A percentile compares a stretch with the other conserved stretches of the same genome.
phyloP scores from a whole-genome alignment of 2,329 filamentous ascomycete species.

The Fusarium stilboides region DNA sequence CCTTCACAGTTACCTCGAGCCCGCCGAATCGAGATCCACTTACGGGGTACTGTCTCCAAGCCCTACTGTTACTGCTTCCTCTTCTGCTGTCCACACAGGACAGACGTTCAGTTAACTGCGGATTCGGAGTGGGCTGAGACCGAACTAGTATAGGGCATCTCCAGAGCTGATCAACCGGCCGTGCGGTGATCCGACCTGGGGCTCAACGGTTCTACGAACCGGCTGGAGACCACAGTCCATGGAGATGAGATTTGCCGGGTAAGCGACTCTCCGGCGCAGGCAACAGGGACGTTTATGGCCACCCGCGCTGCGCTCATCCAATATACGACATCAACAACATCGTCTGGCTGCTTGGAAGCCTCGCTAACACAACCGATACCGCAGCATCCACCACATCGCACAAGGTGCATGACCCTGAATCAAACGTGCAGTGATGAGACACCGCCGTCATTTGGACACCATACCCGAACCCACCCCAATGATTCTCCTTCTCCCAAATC shows the following conservation, averaged over 20 bases:
- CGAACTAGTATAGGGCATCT: constrained; percentile 3
- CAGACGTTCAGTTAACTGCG: neutral
- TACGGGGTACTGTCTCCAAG: neutral
- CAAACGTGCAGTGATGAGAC: constrained; percentile 13
- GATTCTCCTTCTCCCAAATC: neutral
- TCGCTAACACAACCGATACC: neutral
- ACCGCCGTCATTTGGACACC: constrained; percentile 9
- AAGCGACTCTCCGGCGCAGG: constrained; percentile 9
- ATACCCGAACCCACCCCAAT: neutral
- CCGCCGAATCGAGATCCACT: neutral
- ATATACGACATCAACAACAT: neutral
- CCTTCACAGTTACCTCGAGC: neutral
- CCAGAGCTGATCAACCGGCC: constrained; percentile 3
- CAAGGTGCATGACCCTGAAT: constrained; percentile 7
- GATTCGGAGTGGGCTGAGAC: neutral
- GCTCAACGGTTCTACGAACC: constrained; percentile 7
- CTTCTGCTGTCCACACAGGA: neutral
- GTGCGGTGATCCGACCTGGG: constrained; percentile 1
- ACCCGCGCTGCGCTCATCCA: neutral
- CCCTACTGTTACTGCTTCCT: neutral
- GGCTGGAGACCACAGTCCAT: constrained; percentile 9
- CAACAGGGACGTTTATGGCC: constrained; percentile 1
- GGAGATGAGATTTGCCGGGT: constrained; percentile 1
- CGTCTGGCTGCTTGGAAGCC: neutral
- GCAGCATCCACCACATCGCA: constrained; percentile 15